phyloP scores from a whole-genome alignment of 1,139 yeast genomes.

The Zygosaccharomyces pseudobailii region DNA sequence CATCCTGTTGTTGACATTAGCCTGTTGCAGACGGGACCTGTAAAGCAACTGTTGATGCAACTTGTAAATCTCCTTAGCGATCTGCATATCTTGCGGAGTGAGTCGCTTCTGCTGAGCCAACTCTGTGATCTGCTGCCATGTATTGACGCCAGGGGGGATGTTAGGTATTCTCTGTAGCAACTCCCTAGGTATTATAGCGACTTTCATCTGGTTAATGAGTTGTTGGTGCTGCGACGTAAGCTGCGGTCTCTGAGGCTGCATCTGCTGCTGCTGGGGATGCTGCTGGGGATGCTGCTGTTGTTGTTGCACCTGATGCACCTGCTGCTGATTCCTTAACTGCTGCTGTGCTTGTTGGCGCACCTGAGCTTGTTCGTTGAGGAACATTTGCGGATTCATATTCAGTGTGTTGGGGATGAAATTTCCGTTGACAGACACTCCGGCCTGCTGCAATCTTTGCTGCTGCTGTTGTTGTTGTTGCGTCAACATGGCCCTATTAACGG shows the following conservation, averaged over 20 bases:
- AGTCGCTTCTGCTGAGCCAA: constrained; percentile 49
- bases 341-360: constrained; percentile 45
- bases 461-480: constrained; percentile 17
- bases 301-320: constrained; percentile 17
- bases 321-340: constrained; percentile 25
- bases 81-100: constrained; percentile 36
- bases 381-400: constrained; percentile 36
- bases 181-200: constrained; percentile 71
- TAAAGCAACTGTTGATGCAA: constrained; percentile 36
- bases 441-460: constrained; percentile 14
- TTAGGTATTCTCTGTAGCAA: constrained; percentile 68
- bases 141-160: constrained; percentile 73
- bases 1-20: constrained; percentile 18
- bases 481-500: constrained; percentile 7
- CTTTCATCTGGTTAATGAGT: constrained; percentile 41
- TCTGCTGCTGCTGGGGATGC: constrained; percentile 23
- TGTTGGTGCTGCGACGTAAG: constrained; percentile 35
- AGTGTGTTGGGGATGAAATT: constrained; percentile 16
- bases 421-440: constrained; percentile 13
- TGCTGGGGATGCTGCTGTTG: constrained; percentile 26
- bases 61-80: constrained; percentile 37
- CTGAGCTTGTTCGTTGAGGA: constrained; percentile 49
- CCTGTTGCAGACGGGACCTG: constrained; percentile 31
- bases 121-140: constrained; percentile 81
- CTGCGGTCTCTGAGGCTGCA: constrained; percentile 28